Evolutionary conservation across 208 protist species (phyloP), one percentile per base, ranked within the genome.

Genomic region (Borovskyia barvae): DNA sequence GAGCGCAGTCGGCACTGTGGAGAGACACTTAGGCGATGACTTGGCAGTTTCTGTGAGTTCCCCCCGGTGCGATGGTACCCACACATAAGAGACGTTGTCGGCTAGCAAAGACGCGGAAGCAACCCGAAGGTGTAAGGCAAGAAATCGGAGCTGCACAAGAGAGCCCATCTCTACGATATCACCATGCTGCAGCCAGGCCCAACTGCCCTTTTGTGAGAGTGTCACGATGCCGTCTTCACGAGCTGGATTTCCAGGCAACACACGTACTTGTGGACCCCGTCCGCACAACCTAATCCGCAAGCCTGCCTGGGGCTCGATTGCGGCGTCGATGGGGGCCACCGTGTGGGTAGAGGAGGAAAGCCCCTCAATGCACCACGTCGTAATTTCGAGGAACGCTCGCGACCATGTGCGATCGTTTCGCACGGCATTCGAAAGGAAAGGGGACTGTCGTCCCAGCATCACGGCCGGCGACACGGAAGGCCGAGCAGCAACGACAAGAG

Each of bases 301-400:
- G 3, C 64, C 64, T 3, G 64, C 64, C 29, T 39, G 63, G 2
- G 64, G 64, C 29, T 63, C 20, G 5, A 48, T 17, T 7, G 55
- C 25, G 0, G 36, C 53, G 9, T 70, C 64, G 24, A 70, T 37
- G 11, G 64, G 47, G 47, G 20, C 9, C 9, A 57, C 22, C 12
- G 52, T n/a, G 39, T n/a, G n/a, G n/a, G 39, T 19, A n/a, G 7
- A 6, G 26, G 57, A 33, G 35, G 54, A 14, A 2, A 70, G 52
- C 7, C 64, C 64, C 24, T 70, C 32, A 20, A 70, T 70, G 48
- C 54, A 70, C 64, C 64, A 70, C 20, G 64, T 58, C n/a, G 64
- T 70, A 17, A 70, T 47, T 33, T 70, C 64, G 11, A 70, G 17
- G 1, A 63, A 33, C 24, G 28, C 35, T 4, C 64, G 64, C 1